Conservation (phyloP, 139 green algal genomes). For the Pleodorina starrii region DNA sequence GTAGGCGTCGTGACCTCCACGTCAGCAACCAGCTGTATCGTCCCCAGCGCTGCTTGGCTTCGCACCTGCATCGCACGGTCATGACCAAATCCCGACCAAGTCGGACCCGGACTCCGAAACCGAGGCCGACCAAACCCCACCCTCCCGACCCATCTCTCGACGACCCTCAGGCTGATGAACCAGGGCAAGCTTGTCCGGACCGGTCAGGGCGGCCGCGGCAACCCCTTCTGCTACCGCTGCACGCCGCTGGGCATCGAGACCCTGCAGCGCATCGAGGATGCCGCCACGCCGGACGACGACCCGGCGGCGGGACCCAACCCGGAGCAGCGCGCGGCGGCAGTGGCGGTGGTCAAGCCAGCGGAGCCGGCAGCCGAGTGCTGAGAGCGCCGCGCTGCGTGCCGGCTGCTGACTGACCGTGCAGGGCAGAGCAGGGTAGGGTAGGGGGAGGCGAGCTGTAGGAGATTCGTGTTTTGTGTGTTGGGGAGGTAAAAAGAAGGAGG, state of each 20-base stretch:
- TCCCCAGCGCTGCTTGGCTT: too few relatives aligned
- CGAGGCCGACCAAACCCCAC: too few relatives aligned
- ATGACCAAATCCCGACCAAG: too few relatives aligned
- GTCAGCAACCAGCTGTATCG: too few relatives aligned
- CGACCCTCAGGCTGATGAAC: constrained; percentile 54
- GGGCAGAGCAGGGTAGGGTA: too few relatives aligned
- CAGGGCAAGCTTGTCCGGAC: constrained; percentile 59
- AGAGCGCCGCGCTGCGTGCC: background rate
- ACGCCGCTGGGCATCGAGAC: constrained; percentile 35
- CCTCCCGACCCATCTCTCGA: too few relatives aligned
- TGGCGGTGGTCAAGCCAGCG: background rate
- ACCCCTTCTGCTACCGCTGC: constrained; percentile 63
- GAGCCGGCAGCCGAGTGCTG: constrained; percentile 2
- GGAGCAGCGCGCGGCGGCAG: constrained; percentile 33
- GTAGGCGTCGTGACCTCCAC: too few relatives aligned
- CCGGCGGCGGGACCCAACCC: background rate
- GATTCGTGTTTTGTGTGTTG: too few relatives aligned
- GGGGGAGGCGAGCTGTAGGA: too few relatives aligned
- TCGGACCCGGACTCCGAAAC: too few relatives aligned
- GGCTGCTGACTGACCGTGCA: background rate
- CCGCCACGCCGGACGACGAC: constrained; percentile 15
- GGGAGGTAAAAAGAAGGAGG: too few relatives aligned
- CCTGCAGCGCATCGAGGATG: constrained; percentile 29
- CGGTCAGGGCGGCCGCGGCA: constrained; percentile 61
- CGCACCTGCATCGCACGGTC: too few relatives aligned